Conservation (phyloP, 2,329 filamentous ascomycete species). For the Verticillium albo-atrum region DNA sequence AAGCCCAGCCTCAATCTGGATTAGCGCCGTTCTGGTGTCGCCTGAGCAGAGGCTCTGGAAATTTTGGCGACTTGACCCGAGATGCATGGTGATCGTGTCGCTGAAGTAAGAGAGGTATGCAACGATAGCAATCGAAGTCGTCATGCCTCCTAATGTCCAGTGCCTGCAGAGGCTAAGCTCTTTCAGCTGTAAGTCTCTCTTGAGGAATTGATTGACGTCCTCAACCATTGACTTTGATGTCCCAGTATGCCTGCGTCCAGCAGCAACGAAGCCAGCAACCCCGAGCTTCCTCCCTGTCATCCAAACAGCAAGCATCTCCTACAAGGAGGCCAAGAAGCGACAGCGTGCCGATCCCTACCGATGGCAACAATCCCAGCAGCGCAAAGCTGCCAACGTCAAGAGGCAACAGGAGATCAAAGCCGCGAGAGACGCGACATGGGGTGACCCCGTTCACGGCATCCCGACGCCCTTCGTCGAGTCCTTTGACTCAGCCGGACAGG, state of each 20-base stretch:
- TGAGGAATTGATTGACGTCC: neutral
- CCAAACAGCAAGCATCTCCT: constrained; percentile 60
- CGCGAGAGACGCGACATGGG: constrained; percentile 60
- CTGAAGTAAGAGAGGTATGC: constrained; percentile 11
- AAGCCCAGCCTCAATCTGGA: constrained; percentile 16
- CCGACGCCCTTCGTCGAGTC: constrained; percentile 80
- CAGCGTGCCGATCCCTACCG: constrained; percentile 77
- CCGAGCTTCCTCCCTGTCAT: constrained; percentile 53
- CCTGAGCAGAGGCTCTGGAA: constrained; percentile 2
- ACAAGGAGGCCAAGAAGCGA: constrained; percentile 59
- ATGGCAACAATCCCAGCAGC: constrained; percentile 74
- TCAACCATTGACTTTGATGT: constrained; percentile 1
- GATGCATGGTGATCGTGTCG: constrained; percentile 6
- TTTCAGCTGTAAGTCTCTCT: constrained; percentile 49
- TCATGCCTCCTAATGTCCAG: constrained; percentile 66
- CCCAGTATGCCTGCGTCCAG: constrained; percentile 57
- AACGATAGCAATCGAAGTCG: constrained; percentile 22
- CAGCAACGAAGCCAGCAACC: constrained; percentile 34
- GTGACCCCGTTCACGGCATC: constrained; percentile 75
- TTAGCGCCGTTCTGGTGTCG: neutral
- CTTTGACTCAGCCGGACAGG: constrained; percentile 62
- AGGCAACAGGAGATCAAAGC: constrained; percentile 66
- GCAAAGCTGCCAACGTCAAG: constrained; percentile 77
- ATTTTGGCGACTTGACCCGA: constrained; percentile 9
- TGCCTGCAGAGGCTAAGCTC: constrained; percentile 54